phyloP scores from a whole-genome alignment of 805 yeast species.

The Peterozyma xylosa region DNA sequence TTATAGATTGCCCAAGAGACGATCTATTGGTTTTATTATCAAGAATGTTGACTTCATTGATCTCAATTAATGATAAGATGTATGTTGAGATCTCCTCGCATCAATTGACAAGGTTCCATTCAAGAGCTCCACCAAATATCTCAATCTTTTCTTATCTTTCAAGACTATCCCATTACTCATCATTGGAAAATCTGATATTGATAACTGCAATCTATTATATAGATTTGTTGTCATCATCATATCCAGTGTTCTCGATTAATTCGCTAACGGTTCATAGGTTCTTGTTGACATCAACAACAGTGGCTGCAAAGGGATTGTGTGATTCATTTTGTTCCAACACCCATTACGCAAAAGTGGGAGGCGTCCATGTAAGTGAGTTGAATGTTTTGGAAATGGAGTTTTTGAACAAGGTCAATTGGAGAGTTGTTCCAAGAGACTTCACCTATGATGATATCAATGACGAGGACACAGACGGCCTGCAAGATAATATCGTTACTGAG shows the following conservation, averaged over 20 bases:
- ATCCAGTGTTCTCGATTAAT: constrained; percentile 74
- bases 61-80: constrained; percentile 57
- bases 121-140: constrained; percentile 86
- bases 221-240: constrained; percentile 73
- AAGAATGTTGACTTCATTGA: constrained; percentile 73
- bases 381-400: constrained; percentile 88
- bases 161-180: constrained; percentile 76
- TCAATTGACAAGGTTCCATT: constrained; percentile 80
- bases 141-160: constrained; percentile 71
- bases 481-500: background rate
- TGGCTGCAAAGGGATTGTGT: constrained; percentile 85
- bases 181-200: constrained; percentile 76
- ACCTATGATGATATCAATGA: constrained; percentile 22
- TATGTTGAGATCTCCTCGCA: constrained; percentile 24
- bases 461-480: constrained; percentile 7
- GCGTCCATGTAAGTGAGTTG: constrained; percentile 74
- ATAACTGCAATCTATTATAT: constrained; percentile 83
- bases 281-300: constrained; percentile 80
- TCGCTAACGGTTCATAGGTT: constrained; percentile 93
- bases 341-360: constrained; percentile 95
- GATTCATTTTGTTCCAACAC: constrained; percentile 87
- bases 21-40: constrained; percentile 68
- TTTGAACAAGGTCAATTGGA: constrained; percentile 69
- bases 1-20: constrained; percentile 58
- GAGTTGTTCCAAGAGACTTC: constrained; percentile 54